Base-by-base conservation (phyloP, 2,329 filamentous ascomycete species). In the Fusarium transvaalense region DNA sequence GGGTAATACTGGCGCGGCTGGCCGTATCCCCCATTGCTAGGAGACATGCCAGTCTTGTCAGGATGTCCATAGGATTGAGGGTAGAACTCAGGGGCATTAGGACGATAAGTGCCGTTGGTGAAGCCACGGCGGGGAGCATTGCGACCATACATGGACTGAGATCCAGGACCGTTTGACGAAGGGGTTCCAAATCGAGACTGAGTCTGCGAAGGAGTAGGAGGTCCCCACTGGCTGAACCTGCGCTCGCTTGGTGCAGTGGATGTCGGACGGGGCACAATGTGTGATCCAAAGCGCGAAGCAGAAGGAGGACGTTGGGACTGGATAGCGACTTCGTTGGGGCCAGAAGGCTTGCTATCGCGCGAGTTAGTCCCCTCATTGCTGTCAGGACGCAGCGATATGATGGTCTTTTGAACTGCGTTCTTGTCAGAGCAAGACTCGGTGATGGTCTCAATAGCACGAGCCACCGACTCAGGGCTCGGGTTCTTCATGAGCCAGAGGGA, bases 401-500 rank as follows among this genome's bases (percentile, higher is more conserved):
- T 69, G 50, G 72, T 68, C 43, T 73, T 69, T 31, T 76, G 72
- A 4, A 74, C 65, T 17, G 61, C 64, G 19, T 74, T 68, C 45
- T 74, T 76, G 51, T 76, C 72, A 7, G 72, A 56, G n/a, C 74
- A 74, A 0, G 75, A 75, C 12, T 74, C 74, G 2, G 76, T 64
- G 25, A 77, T 71, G 8, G 72, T 77, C 58, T 78, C 76, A 19
- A 79, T 76, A 39, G 76, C 77, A 10, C 74, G 75, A 10, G 74
- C 72, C 31, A 79, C 69, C 2, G 73, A 73, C 23, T 75, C 64
- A 25, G 77, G 72, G 51, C 75, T 75, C 2, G 77, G 66, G 52
- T 78, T 76, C 59, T 78, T 78, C 71, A 76, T 76, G 60, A 77
- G 64, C 78, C 78, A 80, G 46, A 80, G 74, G 8, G 76, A 74